phyloP scores from a whole-genome alignment of 768 basidiomycete genomes.

The Suillus occidentalis region DNA sequence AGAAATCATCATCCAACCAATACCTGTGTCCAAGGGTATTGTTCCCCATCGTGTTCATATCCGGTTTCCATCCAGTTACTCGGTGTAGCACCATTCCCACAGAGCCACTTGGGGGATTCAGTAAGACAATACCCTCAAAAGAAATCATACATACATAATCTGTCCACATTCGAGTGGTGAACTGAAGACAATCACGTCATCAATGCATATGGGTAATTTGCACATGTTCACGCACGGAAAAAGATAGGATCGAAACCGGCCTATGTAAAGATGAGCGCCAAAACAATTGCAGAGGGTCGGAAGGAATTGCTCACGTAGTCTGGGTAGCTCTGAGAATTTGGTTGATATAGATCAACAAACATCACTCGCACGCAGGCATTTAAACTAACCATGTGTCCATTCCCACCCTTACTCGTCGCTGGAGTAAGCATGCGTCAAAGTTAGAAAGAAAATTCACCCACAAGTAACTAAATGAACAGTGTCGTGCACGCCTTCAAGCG shows the following conservation, averaged over 20 bases:
- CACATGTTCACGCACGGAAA: constrained; percentile 17
- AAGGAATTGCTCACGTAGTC: constrained; percentile 22
- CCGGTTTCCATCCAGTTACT: constrained; percentile 31
- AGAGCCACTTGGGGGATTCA: constrained; percentile 20
- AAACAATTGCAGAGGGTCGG: neutral
- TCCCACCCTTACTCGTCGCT: constrained; percentile 19
- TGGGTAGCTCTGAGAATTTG: constrained; percentile 14
- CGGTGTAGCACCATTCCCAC: constrained; percentile 31
- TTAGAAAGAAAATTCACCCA: constrained; percentile 10
- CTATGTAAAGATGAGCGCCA: constrained; percentile 8
- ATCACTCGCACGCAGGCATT: neutral
- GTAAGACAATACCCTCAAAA: neutral
- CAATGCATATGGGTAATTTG: neutral
- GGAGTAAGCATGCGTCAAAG: neutral
- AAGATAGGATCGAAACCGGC: constrained; percentile 28
- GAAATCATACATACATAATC: constrained; percentile 17
- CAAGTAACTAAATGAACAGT: constrained; percentile 18
- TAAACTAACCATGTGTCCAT: constrained; percentile 27
- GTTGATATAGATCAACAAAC: constrained; percentile 1
- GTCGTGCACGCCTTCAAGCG: constrained; percentile 25
- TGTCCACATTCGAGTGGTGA: constrained; percentile 27
- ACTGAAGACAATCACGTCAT: constrained; percentile 13
- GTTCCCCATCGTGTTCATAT: constrained; percentile 13
- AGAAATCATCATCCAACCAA: neutral
- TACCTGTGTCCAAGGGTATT: constrained; percentile 26